phyloP scores from a whole-genome alignment of 2,329 filamentous ascomycete species.

The Ceratocystis smalleyi region DNA sequence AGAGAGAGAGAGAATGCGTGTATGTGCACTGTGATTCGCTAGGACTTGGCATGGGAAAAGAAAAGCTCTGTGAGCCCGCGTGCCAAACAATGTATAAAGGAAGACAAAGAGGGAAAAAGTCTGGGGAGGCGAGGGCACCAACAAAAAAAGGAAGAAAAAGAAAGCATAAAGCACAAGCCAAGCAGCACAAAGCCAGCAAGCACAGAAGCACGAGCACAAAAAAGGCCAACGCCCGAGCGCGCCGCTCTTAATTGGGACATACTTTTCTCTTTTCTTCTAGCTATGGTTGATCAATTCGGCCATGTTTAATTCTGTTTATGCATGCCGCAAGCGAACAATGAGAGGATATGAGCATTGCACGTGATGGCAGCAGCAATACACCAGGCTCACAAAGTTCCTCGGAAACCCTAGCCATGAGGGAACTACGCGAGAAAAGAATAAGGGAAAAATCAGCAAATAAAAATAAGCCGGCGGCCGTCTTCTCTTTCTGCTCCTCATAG shows the following conservation, averaged over 20 bases:
- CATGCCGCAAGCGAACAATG: neutral
- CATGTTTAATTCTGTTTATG: neutral
- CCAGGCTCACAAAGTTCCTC: neutral
- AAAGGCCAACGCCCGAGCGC: conserved; percentile 4
- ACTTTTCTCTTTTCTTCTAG: neutral
- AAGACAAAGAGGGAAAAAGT: conserved; percentile 1
- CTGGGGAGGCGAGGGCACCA: neutral
- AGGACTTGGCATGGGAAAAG: neutral
- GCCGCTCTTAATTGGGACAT: neutral
- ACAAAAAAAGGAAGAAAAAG: neutral
- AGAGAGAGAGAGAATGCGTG: neutral
- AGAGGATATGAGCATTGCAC: neutral
- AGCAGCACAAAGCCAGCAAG: neutral
- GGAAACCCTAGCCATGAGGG: neutral
- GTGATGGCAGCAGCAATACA: no score
- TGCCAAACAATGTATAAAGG: neutral
- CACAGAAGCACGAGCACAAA: neutral
- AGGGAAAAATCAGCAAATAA: neutral
- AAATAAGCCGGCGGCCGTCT: no score
- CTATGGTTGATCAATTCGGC: neutral
- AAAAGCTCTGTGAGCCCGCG: conserved; percentile 5
- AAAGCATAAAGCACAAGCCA: conserved; percentile 6
- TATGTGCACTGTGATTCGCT: neutral
- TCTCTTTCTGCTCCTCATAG: no score
- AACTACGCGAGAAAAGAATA: neutral